These are phyloP conservation scores for Lepiota brunneoincarnata DNA, from an alignment of 768 basidiomycete species.

Conservation along the genomic window DNA sequence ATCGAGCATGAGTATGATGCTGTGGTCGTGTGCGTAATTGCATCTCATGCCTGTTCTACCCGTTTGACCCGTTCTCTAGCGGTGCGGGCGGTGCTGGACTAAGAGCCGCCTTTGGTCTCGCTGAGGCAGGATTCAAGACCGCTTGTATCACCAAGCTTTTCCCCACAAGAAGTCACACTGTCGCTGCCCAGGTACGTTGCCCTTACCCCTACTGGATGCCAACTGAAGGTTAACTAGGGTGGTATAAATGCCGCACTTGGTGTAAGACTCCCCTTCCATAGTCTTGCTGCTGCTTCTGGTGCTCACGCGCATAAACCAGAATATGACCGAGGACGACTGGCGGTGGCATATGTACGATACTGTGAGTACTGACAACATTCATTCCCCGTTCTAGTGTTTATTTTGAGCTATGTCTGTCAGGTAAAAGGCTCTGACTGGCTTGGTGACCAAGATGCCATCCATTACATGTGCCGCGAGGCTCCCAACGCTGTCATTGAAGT, in stretches of 20 bases:
- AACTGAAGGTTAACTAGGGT: slow-evolving; percentile 50
- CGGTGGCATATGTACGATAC: slow-evolving; percentile 99
- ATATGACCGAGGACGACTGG: slow-evolving; percentile 99
- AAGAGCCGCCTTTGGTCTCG: slow-evolving; percentile 96
- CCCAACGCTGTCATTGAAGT: slow-evolving; percentile 93
- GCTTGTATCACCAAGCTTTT: slow-evolving; percentile 99
- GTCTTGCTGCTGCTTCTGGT: slow-evolving; percentile 3
- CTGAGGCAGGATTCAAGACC: slow-evolving; percentile 97
- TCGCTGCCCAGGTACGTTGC: slow-evolving; percentile 83
- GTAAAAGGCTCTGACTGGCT: slow-evolving; percentile 99
- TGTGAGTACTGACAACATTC: slow-evolving; percentile 42
- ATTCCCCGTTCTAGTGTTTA: slow-evolving; percentile 6
- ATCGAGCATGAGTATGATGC: slow-evolving; percentile 99
- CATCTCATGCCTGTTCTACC: slow-evolving; percentile 1
- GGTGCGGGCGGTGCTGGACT: slow-evolving; percentile 98
- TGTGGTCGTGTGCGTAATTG: slow-evolving; percentile 85
- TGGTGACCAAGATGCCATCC: slow-evolving; percentile 99
- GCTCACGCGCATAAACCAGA: slow-evolving; percentile 39
- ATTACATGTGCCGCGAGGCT: slow-evolving; percentile 99
- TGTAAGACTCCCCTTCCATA: slow-evolving; percentile 42
- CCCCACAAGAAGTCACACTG: slow-evolving; percentile 97
- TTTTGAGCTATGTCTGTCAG: slow-evolving; percentile 34
- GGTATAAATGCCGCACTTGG: slow-evolving; percentile 98
- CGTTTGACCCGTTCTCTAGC: slow-evolving; percentile 36
- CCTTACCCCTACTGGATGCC: slow-evolving; percentile 6